These are phyloP conservation scores for Lachnellula arida DNA, from an alignment of 2,329 filamentous ascomycete species.

Conservation along the genomic window DNA sequence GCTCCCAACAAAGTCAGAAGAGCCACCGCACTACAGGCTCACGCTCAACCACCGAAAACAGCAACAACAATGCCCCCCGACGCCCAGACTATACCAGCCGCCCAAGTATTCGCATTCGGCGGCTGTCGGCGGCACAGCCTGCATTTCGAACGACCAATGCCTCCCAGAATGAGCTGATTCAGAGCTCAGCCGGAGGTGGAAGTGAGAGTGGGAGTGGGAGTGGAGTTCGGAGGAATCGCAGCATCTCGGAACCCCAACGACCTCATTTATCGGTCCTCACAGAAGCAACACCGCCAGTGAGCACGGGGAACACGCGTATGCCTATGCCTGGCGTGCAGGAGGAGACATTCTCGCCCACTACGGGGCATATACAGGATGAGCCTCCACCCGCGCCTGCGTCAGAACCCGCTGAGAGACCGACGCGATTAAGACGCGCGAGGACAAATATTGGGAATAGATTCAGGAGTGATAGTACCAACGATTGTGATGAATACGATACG, in stretches of 20 bases:
- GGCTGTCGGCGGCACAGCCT: neutral
- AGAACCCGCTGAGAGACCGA: neutral
- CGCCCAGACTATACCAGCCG: neutral
- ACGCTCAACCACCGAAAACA: neutral
- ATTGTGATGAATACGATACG: slow-evolving; percentile 49
- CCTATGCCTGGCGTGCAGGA: slow-evolving; percentile 15
- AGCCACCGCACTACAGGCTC: neutral
- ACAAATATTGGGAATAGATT: slow-evolving; percentile 13
- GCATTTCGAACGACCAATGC: neutral
- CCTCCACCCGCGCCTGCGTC: neutral
- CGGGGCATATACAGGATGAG: neutral
- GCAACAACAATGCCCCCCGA: neutral
- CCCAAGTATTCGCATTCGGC: slow-evolving; percentile 7
- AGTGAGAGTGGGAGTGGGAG: neutral
- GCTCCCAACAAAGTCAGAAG: neutral
- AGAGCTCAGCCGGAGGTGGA: neutral
- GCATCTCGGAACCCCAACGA: slow-evolving; percentile 17
- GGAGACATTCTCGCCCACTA: slow-evolving; percentile 11
- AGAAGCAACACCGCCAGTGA: neutral
- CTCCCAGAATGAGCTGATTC: neutral
- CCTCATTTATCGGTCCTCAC: neutral
- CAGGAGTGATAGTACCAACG: neutral
- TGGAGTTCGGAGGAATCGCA: slow-evolving; percentile 14
- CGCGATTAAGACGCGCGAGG: slow-evolving; percentile 18
- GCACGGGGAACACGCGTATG: slow-evolving; percentile 5